Conservation (phyloP, 1,284 basidiomycete species). For the Vanrija sp. region DNA sequence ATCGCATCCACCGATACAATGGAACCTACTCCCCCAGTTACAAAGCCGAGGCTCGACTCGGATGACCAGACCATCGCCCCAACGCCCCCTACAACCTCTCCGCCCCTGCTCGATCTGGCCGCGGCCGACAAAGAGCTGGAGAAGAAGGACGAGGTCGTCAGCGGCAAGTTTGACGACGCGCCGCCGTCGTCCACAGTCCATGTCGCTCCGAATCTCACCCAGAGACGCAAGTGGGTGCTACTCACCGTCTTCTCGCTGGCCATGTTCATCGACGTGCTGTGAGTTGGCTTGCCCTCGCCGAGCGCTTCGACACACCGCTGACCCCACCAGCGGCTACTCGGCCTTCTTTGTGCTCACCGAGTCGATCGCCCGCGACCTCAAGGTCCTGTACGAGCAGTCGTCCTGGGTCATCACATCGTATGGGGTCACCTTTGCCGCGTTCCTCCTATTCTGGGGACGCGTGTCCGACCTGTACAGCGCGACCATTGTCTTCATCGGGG, state of each 20-base stretch:
- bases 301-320: not conserved
- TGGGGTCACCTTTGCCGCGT: constrained; percentile 39
- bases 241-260: constrained; percentile 26
- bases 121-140: too few relatives aligned
- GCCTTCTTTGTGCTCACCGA: constrained; percentile 19
- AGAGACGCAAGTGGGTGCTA: constrained; percentile 27
- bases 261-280: constrained; percentile 28
- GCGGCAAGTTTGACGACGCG: too few relatives aligned
- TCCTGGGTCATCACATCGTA: constrained; percentile 31
- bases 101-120: too few relatives aligned
- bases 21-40: too few relatives aligned
- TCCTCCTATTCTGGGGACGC: constrained; percentile 39
- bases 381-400: constrained; percentile 13
- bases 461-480: constrained; percentile 38
- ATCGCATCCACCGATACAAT: too few relatives aligned
- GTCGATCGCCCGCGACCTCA: constrained; percentile 12
- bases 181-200: too few relatives aligned
- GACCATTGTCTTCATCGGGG: constrained; percentile 30
- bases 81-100: too few relatives aligned
- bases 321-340: constrained; percentile 20
- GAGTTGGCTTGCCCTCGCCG: too few relatives aligned
- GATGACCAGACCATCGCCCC: too few relatives aligned
- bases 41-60: too few relatives aligned
- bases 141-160: too few relatives aligned
- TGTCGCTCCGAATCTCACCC: not conserved